Percentiles rank a stretch among this genome's conserved stretches.
Evolutionary conservation across 192 early-diverging fungal species (phyloP).

Genomic region (Mortierella hygrophila): DNA sequence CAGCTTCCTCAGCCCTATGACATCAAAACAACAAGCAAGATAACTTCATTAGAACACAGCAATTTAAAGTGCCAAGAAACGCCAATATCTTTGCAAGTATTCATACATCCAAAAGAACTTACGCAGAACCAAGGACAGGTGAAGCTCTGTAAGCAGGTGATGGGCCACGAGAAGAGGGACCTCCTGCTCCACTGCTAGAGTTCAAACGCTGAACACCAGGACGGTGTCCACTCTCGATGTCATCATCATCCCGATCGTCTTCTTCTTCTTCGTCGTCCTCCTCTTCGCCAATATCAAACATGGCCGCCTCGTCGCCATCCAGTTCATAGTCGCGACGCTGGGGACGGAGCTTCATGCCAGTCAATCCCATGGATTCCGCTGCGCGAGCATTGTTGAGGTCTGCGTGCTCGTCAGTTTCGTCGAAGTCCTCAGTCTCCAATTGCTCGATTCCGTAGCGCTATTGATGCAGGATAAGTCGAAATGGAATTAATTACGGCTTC

Average conservation of each 20-base stretch:
- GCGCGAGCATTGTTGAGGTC: constrained; percentile 69
- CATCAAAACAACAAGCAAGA: background rate
- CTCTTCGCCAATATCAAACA: constrained; percentile 76
- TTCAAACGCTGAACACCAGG: constrained; percentile 11
- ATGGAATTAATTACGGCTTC: background rate
- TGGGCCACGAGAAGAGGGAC: constrained; percentile 32
- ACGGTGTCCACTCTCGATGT: constrained; percentile 40
- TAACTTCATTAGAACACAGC: background rate
- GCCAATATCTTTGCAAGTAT: background rate
- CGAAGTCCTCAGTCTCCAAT: constrained; percentile 66
- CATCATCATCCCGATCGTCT: constrained; percentile 50
- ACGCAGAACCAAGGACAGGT: constrained; percentile 15
- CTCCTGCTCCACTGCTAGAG: constrained; percentile 7
- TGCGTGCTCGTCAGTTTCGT: constrained; percentile 79
- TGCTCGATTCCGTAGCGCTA: constrained; percentile 91
- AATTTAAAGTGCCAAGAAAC: background rate
- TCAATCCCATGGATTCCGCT: constrained; percentile 62
- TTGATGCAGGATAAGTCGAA: background rate
- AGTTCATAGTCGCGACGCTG: constrained; percentile 42
- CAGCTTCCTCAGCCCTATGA: constrained; percentile 34
- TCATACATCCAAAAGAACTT: background rate
- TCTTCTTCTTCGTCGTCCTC: constrained; percentile 71
- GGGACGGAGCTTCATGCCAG: constrained; percentile 58
- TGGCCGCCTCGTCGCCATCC: constrained; percentile 62
- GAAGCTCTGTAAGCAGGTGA: constrained; percentile 19